Evolutionary conservation across 2,329 filamentous ascomycete species (phyloP).

Genomic region (Penicillium sp.): DNA sequence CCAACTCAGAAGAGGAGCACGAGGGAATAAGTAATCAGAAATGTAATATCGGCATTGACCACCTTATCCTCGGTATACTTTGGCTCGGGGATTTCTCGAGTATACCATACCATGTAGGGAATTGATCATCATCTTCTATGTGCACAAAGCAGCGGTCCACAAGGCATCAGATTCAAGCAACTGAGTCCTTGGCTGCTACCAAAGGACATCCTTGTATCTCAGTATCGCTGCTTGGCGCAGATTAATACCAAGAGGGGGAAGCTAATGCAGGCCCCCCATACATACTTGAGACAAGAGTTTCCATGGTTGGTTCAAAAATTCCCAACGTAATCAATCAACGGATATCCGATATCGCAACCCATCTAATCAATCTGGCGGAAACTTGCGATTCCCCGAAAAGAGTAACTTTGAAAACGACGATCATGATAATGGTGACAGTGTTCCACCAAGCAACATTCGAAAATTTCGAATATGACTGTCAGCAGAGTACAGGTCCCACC

Average conservation of each 20-base stretch:
- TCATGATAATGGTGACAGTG: neutral
- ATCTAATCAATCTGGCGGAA: neutral
- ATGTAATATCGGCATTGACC: neutral
- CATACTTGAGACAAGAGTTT: neutral
- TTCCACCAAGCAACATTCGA: neutral
- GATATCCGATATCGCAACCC: constrained; percentile 3
- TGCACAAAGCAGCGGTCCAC: neutral
- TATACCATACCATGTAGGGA: neutral
- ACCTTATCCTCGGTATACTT: neutral
- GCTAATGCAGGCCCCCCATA: neutral
- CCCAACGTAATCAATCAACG: neutral
- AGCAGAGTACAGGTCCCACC: too few relatives aligned
- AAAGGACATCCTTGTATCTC: neutral
- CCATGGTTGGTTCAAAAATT: neutral
- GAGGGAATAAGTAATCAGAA: constrained; percentile 3
- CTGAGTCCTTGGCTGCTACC: constrained; percentile 3
- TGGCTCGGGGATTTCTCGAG: neutral
- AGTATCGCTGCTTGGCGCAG: neutral
- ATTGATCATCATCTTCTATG: neutral
- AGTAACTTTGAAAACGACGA: neutral
- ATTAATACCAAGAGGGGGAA: neutral
- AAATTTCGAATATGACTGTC: neutral
- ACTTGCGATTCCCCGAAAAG: neutral
- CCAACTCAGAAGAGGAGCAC: neutral
- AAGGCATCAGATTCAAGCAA: neutral